These are phyloP conservation scores for Hericium alpestre DNA, from an alignment of 768 basidiomycete species.

Conservation along the genomic window DNA sequence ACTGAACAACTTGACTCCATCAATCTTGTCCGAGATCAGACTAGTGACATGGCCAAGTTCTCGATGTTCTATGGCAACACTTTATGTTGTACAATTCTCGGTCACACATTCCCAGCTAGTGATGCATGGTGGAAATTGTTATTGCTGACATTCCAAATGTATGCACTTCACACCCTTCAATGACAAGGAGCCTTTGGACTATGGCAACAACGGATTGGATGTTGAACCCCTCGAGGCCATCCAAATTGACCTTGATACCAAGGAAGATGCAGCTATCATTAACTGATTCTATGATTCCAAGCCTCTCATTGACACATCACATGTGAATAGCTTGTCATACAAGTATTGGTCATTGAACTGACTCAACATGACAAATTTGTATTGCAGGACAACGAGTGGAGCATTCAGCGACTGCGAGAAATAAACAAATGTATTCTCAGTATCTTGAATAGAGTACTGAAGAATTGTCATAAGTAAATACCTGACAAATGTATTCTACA, in stretches of 20 bases:
- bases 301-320: conserved; percentile 80
- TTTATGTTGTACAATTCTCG: conserved; percentile 86
- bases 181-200: conserved; percentile 97
- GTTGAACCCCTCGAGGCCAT: conserved; percentile 97
- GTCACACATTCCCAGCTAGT: conserved; percentile 96
- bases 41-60: conserved; percentile 96
- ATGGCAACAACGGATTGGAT: conserved; percentile 97
- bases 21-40: conserved; percentile 88
- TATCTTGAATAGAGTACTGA: too few species aligned
- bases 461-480: too few species aligned
- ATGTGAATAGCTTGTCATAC: conserved; percentile 90
- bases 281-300: conserved; percentile 99
- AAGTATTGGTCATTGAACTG: conserved; percentile 85
- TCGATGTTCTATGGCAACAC: conserved; percentile 93
- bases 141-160: conserved; percentile 97
- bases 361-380: conserved; percentile 92
- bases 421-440: too few species aligned
- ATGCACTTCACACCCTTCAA: conserved; percentile 99
- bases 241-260: conserved; percentile 86
- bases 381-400: too few species aligned
- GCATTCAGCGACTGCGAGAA: too few species aligned
- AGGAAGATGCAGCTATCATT: conserved; percentile 83
- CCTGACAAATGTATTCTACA: too few species aligned
- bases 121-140: conserved; percentile 96
- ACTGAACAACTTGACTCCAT: conserved; percentile 96